Conservation (phyloP, 2,329 filamentous ascomycete genomes). For the Diaporthe citri region DNA sequence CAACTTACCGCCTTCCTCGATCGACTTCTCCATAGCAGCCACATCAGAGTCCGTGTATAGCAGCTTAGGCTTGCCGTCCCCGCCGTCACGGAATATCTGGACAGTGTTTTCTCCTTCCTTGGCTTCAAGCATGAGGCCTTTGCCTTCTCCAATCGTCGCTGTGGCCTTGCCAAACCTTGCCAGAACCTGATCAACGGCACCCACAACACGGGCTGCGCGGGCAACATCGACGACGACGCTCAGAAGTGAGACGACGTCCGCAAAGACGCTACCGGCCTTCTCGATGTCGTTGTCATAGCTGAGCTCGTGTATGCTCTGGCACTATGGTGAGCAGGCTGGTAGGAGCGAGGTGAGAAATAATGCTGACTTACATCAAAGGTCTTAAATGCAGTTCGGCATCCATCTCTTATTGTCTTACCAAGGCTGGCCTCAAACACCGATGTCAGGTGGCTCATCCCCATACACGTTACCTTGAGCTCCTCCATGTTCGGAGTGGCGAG, state of each 20-base stretch:
- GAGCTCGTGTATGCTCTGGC: neutral
- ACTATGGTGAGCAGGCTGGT: neutral
- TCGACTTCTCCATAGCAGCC: conserved; percentile 1
- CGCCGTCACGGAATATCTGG: neutral
- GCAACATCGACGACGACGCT: conserved; percentile 9
- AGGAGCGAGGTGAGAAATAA: neutral
- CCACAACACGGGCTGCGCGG: neutral
- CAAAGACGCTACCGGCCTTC: conserved; percentile 4
- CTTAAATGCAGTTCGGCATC: neutral
- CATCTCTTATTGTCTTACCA: conserved; percentile 4
- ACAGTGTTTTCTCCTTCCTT: neutral
- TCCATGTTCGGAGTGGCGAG: conserved; percentile 5
- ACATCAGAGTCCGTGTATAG: conserved; percentile 8
- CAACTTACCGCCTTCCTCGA: conserved; percentile 5
- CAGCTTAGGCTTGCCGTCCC: neutral
- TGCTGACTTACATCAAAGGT: neutral
- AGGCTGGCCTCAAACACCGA: neutral
- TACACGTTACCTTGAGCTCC: neutral
- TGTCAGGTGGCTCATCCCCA: conserved; percentile 10
- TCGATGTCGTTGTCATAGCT: conserved; percentile 11
- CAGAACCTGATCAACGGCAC: neutral
- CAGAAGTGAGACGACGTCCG: conserved; percentile 2
- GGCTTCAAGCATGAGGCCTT: neutral
- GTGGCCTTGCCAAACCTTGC: neutral
- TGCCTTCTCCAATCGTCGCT: neutral